A percentile compares a stretch with the other conserved stretches of the same genome.
Evolutionary conservation across 176 grass and related monocot genomes (phyloP).

Genomic region (Rhynchospora pubera): DNA sequence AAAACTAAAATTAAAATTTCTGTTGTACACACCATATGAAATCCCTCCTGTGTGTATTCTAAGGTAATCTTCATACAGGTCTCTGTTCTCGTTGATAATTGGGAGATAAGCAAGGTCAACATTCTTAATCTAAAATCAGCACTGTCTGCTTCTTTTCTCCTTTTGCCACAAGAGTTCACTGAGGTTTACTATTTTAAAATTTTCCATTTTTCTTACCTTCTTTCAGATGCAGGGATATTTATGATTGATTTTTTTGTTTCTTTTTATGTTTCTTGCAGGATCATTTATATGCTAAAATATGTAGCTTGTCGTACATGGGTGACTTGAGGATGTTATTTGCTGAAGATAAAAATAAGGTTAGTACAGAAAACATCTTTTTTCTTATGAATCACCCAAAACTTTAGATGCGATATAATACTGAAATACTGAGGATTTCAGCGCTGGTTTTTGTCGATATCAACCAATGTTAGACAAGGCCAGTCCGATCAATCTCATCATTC

Average conservation of each 20-base stretch:
- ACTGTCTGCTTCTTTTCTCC: conserved; percentile 64
- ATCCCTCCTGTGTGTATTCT: not conserved
- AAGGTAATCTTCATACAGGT: conserved; percentile 18
- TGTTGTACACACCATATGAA: not conserved
- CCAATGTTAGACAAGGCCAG: not conserved
- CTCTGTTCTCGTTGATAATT: conserved; percentile 31
- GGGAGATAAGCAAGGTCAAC: conserved; percentile 52
- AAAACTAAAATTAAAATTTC: not conserved
- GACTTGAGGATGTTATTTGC: conserved; percentile 93
- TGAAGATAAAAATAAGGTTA: conserved; percentile 90
- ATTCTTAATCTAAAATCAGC: conserved; percentile 64
- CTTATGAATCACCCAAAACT: not conserved
- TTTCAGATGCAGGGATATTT: conserved; percentile 1
- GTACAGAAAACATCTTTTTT: not conserved
- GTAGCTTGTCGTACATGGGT: conserved; percentile 87
- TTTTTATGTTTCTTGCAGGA: conserved; percentile 35
- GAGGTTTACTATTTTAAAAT: conserved; percentile 42
- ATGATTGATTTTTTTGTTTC: conserved; percentile 19
- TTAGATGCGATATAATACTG: not conserved
- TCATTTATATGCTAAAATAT: conserved; percentile 79
- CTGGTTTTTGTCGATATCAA: not conserved
- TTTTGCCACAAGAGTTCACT: conserved; percentile 61
- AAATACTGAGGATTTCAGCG: not conserved
- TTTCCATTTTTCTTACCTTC: conserved; percentile 15
- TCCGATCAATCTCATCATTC: conserved; percentile 1